phyloP scores from a whole-genome alignment of 2,329 filamentous ascomycete genomes.

The Cladosporium oxysporum region DNA sequence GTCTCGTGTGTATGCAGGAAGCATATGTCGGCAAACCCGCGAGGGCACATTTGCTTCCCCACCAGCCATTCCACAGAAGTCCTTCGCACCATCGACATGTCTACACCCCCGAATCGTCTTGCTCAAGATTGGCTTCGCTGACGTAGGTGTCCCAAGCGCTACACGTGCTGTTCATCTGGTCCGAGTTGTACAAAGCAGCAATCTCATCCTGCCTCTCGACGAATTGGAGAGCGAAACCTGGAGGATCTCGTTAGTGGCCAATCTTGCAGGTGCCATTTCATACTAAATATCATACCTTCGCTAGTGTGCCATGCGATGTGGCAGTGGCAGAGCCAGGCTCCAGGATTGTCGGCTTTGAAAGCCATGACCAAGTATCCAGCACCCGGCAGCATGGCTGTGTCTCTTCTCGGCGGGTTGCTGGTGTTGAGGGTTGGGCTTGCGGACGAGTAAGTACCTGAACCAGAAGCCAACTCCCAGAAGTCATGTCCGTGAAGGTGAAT shows the following conservation, averaged over 20 bases:
- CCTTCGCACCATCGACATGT: neutral
- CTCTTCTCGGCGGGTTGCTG: conserved; percentile 36
- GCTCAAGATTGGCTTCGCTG: neutral
- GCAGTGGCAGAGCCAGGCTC: conserved; percentile 34
- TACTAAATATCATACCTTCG: conserved; percentile 21
- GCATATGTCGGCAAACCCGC: neutral
- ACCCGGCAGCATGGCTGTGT: conserved; percentile 37
- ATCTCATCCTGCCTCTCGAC: conserved; percentile 25
- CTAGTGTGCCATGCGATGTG: conserved; percentile 38
- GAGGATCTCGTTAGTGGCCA: neutral
- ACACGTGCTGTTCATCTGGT: conserved; percentile 3
- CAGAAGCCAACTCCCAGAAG: conserved; percentile 45
- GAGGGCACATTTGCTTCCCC: neutral
- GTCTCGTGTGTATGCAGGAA: no score
- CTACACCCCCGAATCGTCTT: conserved; percentile 16
- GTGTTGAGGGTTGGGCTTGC: conserved; percentile 34
- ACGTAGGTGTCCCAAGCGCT: conserved; percentile 4
- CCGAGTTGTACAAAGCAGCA: conserved; percentile 1
- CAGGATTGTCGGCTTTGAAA: conserved; percentile 39
- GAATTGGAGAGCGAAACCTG: conserved; percentile 32
- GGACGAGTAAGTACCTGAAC: conserved; percentile 40
- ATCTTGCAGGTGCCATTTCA: no score
- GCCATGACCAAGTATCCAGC: conserved; percentile 38
- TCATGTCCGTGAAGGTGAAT: conserved; percentile 37
- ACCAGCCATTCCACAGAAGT: neutral